Evolutionary conservation across 352 stramenopile genomes (phyloP).

Genomic region (Pythium graminicola): DNA sequence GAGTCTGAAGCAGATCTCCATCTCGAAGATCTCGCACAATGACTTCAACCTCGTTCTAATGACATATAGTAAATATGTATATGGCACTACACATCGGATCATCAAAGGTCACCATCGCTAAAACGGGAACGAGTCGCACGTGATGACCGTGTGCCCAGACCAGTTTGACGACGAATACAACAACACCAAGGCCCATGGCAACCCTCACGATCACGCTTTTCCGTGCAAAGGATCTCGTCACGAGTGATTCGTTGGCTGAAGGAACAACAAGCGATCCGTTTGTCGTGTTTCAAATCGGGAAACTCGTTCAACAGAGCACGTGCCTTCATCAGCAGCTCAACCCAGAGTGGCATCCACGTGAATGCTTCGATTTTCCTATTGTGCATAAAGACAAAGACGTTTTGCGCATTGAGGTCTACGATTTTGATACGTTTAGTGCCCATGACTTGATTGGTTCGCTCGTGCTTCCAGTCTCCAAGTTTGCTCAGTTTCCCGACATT

Average conservation of each 20-base stretch:
- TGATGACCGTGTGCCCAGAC: no score
- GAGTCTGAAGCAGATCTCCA: neutral
- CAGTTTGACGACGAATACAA: no score
- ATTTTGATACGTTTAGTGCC: conserved; percentile 60
- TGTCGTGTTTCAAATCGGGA: conserved; percentile 50
- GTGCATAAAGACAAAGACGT: conserved; percentile 34
- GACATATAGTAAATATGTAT: no score
- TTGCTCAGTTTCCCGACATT: conserved; percentile 42
- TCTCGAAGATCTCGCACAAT: neutral
- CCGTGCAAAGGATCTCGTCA: conserved; percentile 52
- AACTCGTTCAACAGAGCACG: conserved; percentile 43
- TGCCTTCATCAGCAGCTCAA: conserved; percentile 44
- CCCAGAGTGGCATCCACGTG: conserved; percentile 63
- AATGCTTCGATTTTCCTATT: conserved; percentile 70
- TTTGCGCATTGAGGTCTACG: conserved; percentile 50
- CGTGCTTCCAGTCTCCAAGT: conserved; percentile 40
- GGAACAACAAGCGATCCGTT: conserved; percentile 67
- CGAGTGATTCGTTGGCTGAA: conserved; percentile 48
- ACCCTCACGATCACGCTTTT: conserved; percentile 62
- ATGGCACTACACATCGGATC: no score
- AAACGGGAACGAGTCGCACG: no score
- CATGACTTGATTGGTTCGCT: conserved; percentile 60
- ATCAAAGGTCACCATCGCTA: no score
- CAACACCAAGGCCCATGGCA: no score
- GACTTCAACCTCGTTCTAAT: no score